phyloP scores from a whole-genome alignment of 2,329 filamentous ascomycete species.

The Leptographium lundbergii region DNA sequence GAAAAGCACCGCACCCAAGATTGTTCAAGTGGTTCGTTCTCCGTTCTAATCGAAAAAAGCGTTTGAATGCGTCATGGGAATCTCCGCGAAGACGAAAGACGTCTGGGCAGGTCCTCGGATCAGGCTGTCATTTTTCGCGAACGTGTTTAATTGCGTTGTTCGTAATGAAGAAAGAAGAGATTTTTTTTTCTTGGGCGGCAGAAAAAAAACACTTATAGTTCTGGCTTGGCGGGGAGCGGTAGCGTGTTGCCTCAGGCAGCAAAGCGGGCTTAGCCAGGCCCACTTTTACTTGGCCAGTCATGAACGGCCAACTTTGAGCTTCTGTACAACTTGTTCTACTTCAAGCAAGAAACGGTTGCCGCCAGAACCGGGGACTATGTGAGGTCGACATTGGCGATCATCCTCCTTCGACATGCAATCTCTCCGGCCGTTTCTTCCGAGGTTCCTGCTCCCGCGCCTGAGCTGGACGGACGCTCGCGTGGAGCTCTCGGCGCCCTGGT shows the following conservation, averaged over 20 bases:
- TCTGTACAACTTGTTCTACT: background rate
- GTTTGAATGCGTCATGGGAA: constrained; percentile 30
- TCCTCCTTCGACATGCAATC: background rate
- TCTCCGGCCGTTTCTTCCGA: constrained; percentile 23
- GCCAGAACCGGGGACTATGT: background rate
- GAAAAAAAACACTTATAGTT: constrained; percentile 5
- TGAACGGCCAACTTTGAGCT: background rate
- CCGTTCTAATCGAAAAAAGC: constrained; percentile 30
- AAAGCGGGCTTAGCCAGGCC: background rate
- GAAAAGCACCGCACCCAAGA: constrained; percentile 39
- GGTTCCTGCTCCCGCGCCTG: constrained; percentile 41
- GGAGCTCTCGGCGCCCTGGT: background rate
- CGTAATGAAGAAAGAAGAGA: constrained; percentile 21
- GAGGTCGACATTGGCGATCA: background rate
- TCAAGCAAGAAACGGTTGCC: background rate
- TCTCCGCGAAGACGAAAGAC: constrained; percentile 1
- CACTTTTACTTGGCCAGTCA: background rate
- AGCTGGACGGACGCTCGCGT: constrained; percentile 33
- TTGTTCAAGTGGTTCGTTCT: constrained; percentile 31
- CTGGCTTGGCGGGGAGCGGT: background rate
- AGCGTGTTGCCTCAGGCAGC: constrained; percentile 6
- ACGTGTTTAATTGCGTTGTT: constrained; percentile 37
- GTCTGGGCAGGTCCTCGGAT: constrained; percentile 21
- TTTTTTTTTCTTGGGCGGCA: background rate
- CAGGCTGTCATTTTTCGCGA: constrained; percentile 25